Conservation (phyloP, 768 basidiomycete species). For the Lactarius quietus region DNA sequence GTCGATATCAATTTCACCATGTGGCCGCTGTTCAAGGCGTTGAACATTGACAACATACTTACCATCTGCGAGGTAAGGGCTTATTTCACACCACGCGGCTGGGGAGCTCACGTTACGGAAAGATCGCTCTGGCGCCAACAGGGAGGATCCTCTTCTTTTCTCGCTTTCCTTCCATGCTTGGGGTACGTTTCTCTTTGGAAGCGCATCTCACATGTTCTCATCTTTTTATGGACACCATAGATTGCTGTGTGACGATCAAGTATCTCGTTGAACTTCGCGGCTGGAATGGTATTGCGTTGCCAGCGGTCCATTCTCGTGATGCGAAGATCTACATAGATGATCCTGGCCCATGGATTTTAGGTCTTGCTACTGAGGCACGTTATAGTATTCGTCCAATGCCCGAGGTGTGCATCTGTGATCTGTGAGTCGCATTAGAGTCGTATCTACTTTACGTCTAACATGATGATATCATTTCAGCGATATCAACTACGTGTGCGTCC, state of each 20-base stretch:
- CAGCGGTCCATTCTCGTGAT: conserved; percentile 83
- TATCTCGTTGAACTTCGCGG: conserved; percentile 91
- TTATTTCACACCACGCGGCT: neutral
- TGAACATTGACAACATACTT: conserved; percentile 91
- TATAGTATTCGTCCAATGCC: conserved; percentile 69
- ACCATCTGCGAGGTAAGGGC: conserved; percentile 78
- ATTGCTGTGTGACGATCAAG: conserved; percentile 86
- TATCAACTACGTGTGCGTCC: conserved; percentile 72
- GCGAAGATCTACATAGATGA: conserved; percentile 93
- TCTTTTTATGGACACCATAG: conserved; percentile 34
- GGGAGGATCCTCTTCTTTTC: conserved; percentile 87
- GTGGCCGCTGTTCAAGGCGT: conserved; percentile 93
- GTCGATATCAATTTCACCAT: conserved; percentile 95
- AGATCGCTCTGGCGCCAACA: conserved; percentile 85
- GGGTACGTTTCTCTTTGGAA: conserved; percentile 42
- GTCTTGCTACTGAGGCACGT: conserved; percentile 79
- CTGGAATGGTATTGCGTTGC: conserved; percentile 85
- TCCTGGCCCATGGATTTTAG: conserved; percentile 96
- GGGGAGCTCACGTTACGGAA: neutral
- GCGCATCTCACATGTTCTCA: neutral
- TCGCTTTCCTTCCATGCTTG: conserved; percentile 87
- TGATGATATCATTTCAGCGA: conserved; percentile 44
- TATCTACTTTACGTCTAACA: neutral
- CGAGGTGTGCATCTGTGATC: conserved; percentile 84
- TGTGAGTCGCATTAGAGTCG: conserved; percentile 46